phyloP scores from a whole-genome alignment of 306 rosid genomes.

The Vigna unguiculata region DNA sequence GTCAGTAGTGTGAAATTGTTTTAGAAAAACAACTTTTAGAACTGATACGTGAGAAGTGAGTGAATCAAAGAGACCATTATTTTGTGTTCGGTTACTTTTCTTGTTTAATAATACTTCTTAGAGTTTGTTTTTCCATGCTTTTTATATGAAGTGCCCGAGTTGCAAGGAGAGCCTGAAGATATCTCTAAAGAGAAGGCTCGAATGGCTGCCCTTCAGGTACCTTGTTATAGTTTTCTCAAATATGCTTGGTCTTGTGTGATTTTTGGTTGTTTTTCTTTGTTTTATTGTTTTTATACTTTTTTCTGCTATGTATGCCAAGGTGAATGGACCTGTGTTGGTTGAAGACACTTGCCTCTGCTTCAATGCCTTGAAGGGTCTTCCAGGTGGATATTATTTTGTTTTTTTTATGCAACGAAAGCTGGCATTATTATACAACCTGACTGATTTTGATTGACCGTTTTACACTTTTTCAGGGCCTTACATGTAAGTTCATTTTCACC shows the following conservation, averaged over 20 bases:
- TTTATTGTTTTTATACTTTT: neutral
- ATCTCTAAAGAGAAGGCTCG: conserved; percentile 97
- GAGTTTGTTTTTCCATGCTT: conserved; percentile 16
- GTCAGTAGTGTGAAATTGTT: neutral
- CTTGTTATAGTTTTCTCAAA: conserved; percentile 4
- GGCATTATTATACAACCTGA: conserved; percentile 18
- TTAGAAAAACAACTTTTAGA: neutral
- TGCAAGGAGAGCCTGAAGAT: conserved; percentile 97
- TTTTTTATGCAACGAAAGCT: conserved; percentile 19
- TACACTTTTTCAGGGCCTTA: conserved; percentile 84
- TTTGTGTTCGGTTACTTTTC: neutral
- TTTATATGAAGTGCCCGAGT: conserved; percentile 76
- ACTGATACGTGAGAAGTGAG: neutral
- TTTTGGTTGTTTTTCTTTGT: conserved; percentile 14
- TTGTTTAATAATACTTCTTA: conserved; percentile 5
- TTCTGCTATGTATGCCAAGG: conserved; percentile 52
- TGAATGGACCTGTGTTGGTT: conserved; percentile 94
- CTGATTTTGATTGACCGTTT: conserved; percentile 42
- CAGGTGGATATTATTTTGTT: conserved; percentile 62
- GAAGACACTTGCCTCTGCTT: conserved; percentile 99
- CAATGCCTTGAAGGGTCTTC: conserved; percentile 97
- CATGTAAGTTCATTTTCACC: conserved; percentile 75
- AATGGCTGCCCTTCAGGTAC: conserved; percentile 87
- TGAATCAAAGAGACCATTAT: neutral
- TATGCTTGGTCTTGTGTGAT: conserved; percentile 2